Percentiles rank a stretch among this genome's conserved stretches.
Evolutionary conservation across 116 monocot species (phyloP).

Genomic region (Papilionanthe hybrid): DNA sequence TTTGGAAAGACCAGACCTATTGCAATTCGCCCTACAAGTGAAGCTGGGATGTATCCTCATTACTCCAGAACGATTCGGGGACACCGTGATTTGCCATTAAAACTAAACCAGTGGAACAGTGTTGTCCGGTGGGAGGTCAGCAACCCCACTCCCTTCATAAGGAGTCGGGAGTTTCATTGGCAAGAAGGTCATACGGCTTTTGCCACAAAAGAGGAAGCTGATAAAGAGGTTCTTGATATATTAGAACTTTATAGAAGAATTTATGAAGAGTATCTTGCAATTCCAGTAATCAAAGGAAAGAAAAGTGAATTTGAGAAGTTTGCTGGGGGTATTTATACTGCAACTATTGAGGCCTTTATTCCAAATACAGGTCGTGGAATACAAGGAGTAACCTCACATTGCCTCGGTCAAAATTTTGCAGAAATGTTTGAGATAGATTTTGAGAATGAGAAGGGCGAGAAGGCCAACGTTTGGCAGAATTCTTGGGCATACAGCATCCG

Average conservation of each 20-base stretch:
- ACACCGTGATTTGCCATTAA: too few relatives aligned
- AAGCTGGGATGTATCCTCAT: too few relatives aligned
- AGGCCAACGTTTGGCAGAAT: too few relatives aligned
- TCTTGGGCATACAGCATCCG: too few relatives aligned
- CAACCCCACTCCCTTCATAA: slow-evolving; percentile 91
- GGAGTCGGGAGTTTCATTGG: slow-evolving; percentile 98
- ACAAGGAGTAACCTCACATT: slow-evolving; percentile 97
- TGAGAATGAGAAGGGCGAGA: too few relatives aligned
- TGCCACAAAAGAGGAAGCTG: slow-evolving; percentile 96
- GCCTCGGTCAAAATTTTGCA: too few relatives aligned
- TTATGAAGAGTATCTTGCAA: slow-evolving; percentile 88
- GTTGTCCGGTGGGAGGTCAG: slow-evolving; percentile 98
- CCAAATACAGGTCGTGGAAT: slow-evolving; percentile 94
- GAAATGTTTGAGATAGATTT: too few relatives aligned
- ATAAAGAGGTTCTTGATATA: slow-evolving; percentile 70
- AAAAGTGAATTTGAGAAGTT: slow-evolving; percentile 97
- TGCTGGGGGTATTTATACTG: slow-evolving; percentile 98
- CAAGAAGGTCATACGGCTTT: slow-evolving; percentile 99
- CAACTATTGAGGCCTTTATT: slow-evolving; percentile 97
- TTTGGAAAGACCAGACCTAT: too few relatives aligned
- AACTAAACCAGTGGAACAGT: slow-evolving; percentile 97
- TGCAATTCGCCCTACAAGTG: too few relatives aligned
- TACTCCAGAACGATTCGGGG: too few relatives aligned
- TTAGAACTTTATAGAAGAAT: too few relatives aligned
- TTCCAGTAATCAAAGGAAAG: slow-evolving; percentile 87